These are phyloP conservation scores for Taphrina flavorubra DNA, from an alignment of 1,139 yeast species.

Conservation along the genomic window DNA sequence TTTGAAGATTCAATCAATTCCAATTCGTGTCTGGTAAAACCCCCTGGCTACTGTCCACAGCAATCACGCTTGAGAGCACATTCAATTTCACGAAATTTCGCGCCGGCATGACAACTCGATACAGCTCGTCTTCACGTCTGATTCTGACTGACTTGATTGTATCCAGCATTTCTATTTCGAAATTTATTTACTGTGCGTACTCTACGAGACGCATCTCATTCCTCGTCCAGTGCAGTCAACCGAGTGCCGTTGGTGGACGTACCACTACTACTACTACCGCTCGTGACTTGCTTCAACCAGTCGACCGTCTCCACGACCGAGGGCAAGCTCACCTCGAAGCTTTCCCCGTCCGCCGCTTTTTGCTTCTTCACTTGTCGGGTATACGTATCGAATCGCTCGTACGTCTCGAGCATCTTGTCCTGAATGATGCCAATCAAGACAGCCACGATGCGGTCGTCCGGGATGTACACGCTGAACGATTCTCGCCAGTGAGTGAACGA, in stretches of 20 bases:
- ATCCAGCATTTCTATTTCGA: too few relatives aligned
- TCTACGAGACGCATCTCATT: not conserved
- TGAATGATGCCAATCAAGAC: slow-evolving; percentile 32
- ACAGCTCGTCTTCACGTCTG: too few relatives aligned
- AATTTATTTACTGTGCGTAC: too few relatives aligned
- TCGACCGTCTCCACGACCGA: slow-evolving; percentile 26
- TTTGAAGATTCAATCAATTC: too few relatives aligned
- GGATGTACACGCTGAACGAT: slow-evolving; percentile 17
- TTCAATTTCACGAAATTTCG: too few relatives aligned
- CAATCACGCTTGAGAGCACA: too few relatives aligned
- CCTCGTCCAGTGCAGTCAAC: slow-evolving; percentile 1
- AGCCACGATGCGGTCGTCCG: slow-evolving; percentile 13
- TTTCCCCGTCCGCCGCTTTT: slow-evolving; percentile 3
- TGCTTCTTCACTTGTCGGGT: slow-evolving; percentile 18
- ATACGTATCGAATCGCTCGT: slow-evolving; percentile 33
- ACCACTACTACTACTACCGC: not conserved
- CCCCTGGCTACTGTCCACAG: too few relatives aligned
- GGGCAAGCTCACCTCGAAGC: slow-evolving; percentile 8
- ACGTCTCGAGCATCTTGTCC: slow-evolving; percentile 37
- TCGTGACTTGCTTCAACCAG: slow-evolving; percentile 24
- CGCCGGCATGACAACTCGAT: too few relatives aligned
- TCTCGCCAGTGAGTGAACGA: slow-evolving; percentile 22
- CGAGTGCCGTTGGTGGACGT: not conserved
- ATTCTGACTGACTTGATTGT: too few relatives aligned
- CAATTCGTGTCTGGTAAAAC: too few relatives aligned